These are phyloP conservation scores for Geotrichum klebahnii DNA, from an alignment of 1,139 yeast species.

Conservation along the genomic window DNA sequence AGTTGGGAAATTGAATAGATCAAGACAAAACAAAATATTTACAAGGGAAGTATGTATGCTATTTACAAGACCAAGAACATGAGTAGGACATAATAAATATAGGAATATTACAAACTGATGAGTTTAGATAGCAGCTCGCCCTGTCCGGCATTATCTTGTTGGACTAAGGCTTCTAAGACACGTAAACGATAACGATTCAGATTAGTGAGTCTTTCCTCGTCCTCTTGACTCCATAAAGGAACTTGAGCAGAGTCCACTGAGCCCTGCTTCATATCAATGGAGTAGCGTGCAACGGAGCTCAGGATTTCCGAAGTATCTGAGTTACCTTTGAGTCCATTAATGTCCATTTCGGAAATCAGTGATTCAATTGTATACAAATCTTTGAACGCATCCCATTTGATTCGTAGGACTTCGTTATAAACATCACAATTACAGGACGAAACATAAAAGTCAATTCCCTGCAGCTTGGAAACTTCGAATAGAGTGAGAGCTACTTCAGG, in stretches of 20 bases:
- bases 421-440: slow-evolving; percentile 43
- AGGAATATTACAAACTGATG: not conserved
- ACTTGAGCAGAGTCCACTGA: slow-evolving; percentile 26
- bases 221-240: slow-evolving; percentile 39
- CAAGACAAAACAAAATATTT: too few relatives aligned
- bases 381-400: slow-evolving; percentile 42
- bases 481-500: slow-evolving; percentile 42
- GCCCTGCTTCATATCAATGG: slow-evolving; percentile 29
- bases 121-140: slow-evolving; percentile 4
- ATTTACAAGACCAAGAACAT: not conserved
- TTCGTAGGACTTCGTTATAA: slow-evolving; percentile 41
- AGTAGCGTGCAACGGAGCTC: slow-evolving; percentile 27
- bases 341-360: slow-evolving; percentile 42
- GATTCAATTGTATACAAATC: slow-evolving; percentile 40
- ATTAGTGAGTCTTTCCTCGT: slow-evolving; percentile 34
- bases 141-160: slow-evolving; percentile 3
- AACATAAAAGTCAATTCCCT: slow-evolving; percentile 40
- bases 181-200: slow-evolving; percentile 35
- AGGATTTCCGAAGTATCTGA: slow-evolving; percentile 39
- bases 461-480: slow-evolving; percentile 41
- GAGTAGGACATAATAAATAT: not conserved
- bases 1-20: too few relatives aligned
- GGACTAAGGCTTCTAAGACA: slow-evolving; percentile 17
- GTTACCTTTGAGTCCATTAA: slow-evolving; percentile 44
- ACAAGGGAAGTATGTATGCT: not conserved